Evolutionary conservation across 495 filamentous ascomycete species (phyloP), one percentile per base, ranked within the genome.

Genomic region (Penicillium simplicissimum): DNA sequence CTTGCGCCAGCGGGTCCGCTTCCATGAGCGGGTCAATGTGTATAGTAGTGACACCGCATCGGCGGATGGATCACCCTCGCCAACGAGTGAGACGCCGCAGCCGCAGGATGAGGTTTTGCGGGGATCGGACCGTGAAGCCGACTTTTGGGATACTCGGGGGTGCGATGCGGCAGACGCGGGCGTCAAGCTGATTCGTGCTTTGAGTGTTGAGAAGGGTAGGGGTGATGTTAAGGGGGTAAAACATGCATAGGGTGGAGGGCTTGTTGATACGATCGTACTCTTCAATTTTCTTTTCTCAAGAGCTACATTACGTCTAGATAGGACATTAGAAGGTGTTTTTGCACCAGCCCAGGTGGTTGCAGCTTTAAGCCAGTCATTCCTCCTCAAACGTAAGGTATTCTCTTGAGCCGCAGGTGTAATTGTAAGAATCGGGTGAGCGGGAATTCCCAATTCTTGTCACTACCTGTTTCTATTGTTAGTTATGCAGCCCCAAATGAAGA

Each of bases 11-110:
- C 66, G 69, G 0, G 76, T 79, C 11, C 74, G 76, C 0, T 79
- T 79, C 67, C 68, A 76, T 52, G 76, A 79, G 11, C 61, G 61
- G 8, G 76, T 79, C 8, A 74, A 74, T 42, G 74, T 79, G 0
- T 78, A 77, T 48, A 64, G 62, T n/a, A 67, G 49, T 17, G 72
- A 72, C 13, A 48, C 35, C 8, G 53, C 45, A 0, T 59, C 62
- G 1, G 40, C 55, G 11, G 69, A 70, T 9, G 69, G 63, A 0
- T 58, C 55, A 8, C 60, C 67, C 0, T 62, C 63, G 11, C 64
- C 67, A 9, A 62, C 52, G 0, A 53, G 2, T 3, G 68, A 71
- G 19, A 31, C 28, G 28, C 47, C 62, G 14, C 45, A 64, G 25
- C 58, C 66, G 3, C 64, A 67, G 9, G 59, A 74, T 57, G 70